These are phyloP conservation scores for Trichophyton benhamiae DNA, from an alignment of 2,329 filamentous ascomycete species.

Conservation along the genomic window DNA sequence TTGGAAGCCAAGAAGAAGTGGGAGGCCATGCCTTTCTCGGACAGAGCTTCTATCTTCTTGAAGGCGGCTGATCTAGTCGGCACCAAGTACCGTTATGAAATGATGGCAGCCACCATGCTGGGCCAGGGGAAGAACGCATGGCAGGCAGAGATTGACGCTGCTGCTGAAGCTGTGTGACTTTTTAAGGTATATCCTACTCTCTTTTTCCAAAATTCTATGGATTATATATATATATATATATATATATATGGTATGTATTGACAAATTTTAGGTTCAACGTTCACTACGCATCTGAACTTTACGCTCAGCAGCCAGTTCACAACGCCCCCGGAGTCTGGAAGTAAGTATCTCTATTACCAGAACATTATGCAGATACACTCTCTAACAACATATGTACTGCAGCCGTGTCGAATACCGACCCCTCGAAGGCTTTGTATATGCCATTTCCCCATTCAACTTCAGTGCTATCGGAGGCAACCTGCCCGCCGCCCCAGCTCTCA, in stretches of 20 bases:
- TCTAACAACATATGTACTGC: neutral
- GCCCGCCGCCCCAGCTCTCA: slow-evolving; percentile 65
- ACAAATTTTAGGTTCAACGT: slow-evolving; percentile 64
- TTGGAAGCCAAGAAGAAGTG: slow-evolving; percentile 75
- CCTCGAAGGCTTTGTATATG: slow-evolving; percentile 90
- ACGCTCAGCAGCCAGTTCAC: slow-evolving; percentile 73
- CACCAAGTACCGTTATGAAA: slow-evolving; percentile 87
- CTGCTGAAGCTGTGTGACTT: slow-evolving; percentile 95
- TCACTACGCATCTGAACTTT: slow-evolving; percentile 82
- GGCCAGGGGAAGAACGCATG: slow-evolving; percentile 97
- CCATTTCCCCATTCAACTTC: slow-evolving; percentile 92
- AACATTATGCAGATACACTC: neutral
- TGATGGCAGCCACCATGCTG: slow-evolving; percentile 92
- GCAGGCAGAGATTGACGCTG: slow-evolving; percentile 97
- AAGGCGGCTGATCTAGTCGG: slow-evolving; percentile 88
- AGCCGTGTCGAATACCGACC: slow-evolving; percentile 73
- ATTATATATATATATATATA: too few relatives aligned
- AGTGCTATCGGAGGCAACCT: slow-evolving; percentile 88
- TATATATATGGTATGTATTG: neutral
- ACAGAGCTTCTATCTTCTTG: slow-evolving; percentile 84
- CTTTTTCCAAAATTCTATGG: neutral
- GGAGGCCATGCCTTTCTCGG: slow-evolving; percentile 76
- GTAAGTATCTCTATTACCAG: slow-evolving; percentile 23
- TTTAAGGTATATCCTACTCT: slow-evolving; percentile 42
- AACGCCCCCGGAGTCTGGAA: slow-evolving; percentile 83